These are phyloP conservation scores for Canariomyces notabilis DNA, from an alignment of 2,329 filamentous ascomycete species.

Conservation along the genomic window DNA sequence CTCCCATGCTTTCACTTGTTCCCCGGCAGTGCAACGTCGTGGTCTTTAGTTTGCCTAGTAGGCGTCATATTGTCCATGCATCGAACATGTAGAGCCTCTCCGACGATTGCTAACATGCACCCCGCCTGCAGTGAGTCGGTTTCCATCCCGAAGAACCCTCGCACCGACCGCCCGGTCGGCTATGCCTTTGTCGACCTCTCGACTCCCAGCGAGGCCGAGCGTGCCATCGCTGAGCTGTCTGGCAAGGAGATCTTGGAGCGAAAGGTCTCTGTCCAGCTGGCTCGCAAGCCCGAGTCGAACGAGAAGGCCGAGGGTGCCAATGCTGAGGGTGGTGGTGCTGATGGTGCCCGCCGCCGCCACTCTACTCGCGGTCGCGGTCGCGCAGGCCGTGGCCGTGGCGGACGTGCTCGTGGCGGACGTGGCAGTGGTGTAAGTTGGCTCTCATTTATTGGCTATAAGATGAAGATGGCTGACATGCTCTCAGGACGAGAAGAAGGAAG, in stretches of 20 bases:
- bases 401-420: slow-evolving; percentile 60
- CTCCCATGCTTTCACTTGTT: too few species aligned
- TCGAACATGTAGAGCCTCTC: neutral
- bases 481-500: slow-evolving; percentile 38
- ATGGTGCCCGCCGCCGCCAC: slow-evolving; percentile 58
- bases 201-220: slow-evolving; percentile 88
- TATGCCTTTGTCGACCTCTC: slow-evolving; percentile 99
- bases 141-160: slow-evolving; percentile 98
- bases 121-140: slow-evolving; percentile 73
- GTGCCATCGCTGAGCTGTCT: slow-evolving; percentile 90
- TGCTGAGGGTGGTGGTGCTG: slow-evolving; percentile 64
- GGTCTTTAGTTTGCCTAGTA: neutral
- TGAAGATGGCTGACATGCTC: slow-evolving; percentile 15
- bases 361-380: slow-evolving; percentile 64
- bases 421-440: slow-evolving; percentile 47
- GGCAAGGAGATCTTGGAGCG: slow-evolving; percentile 97
- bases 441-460: neutral
- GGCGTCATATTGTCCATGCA: neutral
- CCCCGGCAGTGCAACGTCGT: too few species aligned
- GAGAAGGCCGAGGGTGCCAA: slow-evolving; percentile 71
- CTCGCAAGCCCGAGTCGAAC: slow-evolving; percentile 88
- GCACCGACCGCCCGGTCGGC: slow-evolving; percentile 95
- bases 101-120: slow-evolving; percentile 30
- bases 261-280: slow-evolving; percentile 98
- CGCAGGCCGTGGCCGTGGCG: slow-evolving; percentile 60